Evolutionary conservation across 495 filamentous ascomycete genomes (phyloP).

Genomic region (Hapsidospora chrysogenum): DNA sequence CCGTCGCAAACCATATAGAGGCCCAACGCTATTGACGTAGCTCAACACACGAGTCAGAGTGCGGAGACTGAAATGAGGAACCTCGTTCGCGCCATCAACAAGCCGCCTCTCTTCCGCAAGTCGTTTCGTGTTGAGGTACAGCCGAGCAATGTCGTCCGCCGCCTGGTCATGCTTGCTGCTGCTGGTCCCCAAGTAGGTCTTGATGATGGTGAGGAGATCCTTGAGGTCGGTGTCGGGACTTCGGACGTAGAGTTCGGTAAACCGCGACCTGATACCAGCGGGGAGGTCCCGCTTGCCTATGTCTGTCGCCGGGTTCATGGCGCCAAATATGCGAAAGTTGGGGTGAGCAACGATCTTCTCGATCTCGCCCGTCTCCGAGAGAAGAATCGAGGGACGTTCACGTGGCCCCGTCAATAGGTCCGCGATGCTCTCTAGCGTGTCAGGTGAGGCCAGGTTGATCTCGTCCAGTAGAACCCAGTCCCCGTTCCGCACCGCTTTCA

Average conservation of each 20-base stretch:
- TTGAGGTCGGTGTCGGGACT: constrained; percentile 73
- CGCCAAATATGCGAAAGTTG: constrained; percentile 89
- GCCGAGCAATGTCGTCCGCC: constrained; percentile 57
- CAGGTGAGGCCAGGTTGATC: constrained; percentile 87
- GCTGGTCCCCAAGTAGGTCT: constrained; percentile 62
- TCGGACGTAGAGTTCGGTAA: constrained; percentile 86
- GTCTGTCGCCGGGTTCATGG: constrained; percentile 98
- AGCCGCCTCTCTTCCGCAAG: constrained; percentile 66
- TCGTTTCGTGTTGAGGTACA: constrained; percentile 76
- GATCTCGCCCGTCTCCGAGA: constrained; percentile 82
- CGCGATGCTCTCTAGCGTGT: constrained; percentile 84
- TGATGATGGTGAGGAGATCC: constrained; percentile 69
- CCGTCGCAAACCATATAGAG: constrained; percentile 73
- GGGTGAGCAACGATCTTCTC: constrained; percentile 80
- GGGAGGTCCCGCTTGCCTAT: constrained; percentile 89
- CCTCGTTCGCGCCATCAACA: constrained; percentile 85
- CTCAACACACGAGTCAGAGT: constrained; percentile 81
- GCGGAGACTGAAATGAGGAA: constrained; percentile 88
- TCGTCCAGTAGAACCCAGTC: constrained; percentile 98
- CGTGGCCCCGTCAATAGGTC: constrained; percentile 59
- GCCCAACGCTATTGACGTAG: constrained; percentile 69
- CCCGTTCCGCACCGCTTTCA: constrained; percentile 80
- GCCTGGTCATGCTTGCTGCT: constrained; percentile 45
- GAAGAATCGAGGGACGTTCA: constrained; percentile 57
- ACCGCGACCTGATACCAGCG: constrained; percentile 64